Evolutionary conservation across 441 rosid genomes (phyloP), one percentile per base, ranked within the genome.

Genomic region (Populus tomentosa): DNA sequence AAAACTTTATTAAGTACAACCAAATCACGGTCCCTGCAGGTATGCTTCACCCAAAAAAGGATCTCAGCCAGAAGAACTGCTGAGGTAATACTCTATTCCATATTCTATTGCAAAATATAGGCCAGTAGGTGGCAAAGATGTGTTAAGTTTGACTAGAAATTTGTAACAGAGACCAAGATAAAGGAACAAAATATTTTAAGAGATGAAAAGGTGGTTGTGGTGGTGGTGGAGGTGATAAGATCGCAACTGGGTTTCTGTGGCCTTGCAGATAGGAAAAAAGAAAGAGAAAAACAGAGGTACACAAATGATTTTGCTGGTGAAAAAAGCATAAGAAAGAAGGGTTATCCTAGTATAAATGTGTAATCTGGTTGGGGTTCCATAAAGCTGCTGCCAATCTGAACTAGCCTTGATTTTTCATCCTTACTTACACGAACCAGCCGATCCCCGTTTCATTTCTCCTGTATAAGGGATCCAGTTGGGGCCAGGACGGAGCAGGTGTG

Each of bases 1-100:
- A 26, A 40, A 50, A 56, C n/a, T 80, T 36, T 28, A 18, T 66
- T 23, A 63, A 40, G 73, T 33, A 10, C 26, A 7, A 9, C 6
- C n/a, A 16, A 65, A 26, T 78, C 20, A 18, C 35, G 79, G 68
- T 70, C 77, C 14, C 72, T 85, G 71, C 87, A 90, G 95, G 87
- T 86, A 81, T 32, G 67, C 68, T 68, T 72, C 78, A 32, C 36
- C 84, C 11, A 85, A 28, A 32, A 86, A 82, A 50, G 86, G 80
- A 63, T 87, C 88, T 28, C 81, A 64, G 4, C 81, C 77, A 28
- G 96, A 92, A 79, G 97, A 94, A 82, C 70, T 92, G 74, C 82
- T 92, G 88, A 94, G 98, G 97, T 92, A 87, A 78, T 18, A 2
- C 74, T 23, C 36, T 76, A 62, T 46, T 42, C 23, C 38, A 40